These are phyloP conservation scores for Zoysia japonica DNA, from an alignment of 176 grass and related monocot genomes.

Conservation along the genomic window DNA sequence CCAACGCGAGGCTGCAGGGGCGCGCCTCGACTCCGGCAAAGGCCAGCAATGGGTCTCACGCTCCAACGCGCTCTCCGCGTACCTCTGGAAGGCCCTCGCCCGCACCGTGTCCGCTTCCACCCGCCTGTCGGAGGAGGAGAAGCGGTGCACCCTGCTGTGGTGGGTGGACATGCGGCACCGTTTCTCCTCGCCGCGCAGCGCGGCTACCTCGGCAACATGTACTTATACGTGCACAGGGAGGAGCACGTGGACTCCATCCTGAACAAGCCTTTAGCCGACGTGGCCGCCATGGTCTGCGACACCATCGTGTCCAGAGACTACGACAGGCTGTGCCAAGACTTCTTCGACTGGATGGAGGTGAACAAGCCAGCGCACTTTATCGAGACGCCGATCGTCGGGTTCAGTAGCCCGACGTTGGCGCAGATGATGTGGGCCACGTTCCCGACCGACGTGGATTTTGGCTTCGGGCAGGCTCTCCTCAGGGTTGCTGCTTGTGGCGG, in stretches of 20 bases:
- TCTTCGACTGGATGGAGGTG: slow-evolving; percentile 58
- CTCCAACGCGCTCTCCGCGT: slow-evolving; percentile 42
- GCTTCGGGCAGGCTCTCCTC: slow-evolving; percentile 36
- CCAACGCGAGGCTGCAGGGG: not conserved
- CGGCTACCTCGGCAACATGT: slow-evolving; percentile 37
- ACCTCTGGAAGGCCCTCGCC: slow-evolving; percentile 51
- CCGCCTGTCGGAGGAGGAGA: not conserved
- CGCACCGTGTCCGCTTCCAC: slow-evolving; percentile 20
- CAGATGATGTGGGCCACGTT: slow-evolving; percentile 32
- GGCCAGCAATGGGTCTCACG: not conserved
- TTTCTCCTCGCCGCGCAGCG: slow-evolving; percentile 3
- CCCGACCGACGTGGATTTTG: slow-evolving; percentile 39
- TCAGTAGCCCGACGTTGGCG: slow-evolving; percentile 41
- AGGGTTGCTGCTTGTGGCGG: not conserved
- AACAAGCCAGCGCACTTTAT: slow-evolving; percentile 36
- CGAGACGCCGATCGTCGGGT: slow-evolving; percentile 40
- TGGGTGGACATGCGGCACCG: slow-evolving; percentile 35
- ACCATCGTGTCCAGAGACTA: slow-evolving; percentile 33
- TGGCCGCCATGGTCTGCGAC: slow-evolving; percentile 34
- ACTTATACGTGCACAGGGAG: slow-evolving; percentile 30
- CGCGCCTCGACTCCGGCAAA: not conserved
- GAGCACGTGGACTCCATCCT: slow-evolving; percentile 19
- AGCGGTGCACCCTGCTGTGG: slow-evolving; percentile 42
- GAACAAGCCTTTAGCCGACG: slow-evolving; percentile 1
- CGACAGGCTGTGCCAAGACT: slow-evolving; percentile 37